A percentile compares a stretch with the other conserved stretches of the same genome.
phyloP scores from a whole-genome alignment of 148 eudicot genomes.

The Rhododendron molle region DNA sequence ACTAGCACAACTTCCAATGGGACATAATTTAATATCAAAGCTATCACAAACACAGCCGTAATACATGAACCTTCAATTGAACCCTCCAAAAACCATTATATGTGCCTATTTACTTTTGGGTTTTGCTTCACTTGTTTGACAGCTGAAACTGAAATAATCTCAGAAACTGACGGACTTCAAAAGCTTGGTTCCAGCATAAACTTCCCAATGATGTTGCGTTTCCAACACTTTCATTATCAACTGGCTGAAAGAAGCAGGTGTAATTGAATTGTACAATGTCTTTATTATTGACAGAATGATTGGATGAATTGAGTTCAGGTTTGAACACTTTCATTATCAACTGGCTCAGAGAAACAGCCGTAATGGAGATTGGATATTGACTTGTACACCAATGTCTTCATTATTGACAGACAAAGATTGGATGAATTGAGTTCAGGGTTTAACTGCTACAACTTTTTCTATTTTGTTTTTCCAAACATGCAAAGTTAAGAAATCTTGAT shows the following conservation, averaged over 20 bases:
- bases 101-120: neutral
- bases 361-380: neutral
- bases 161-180: neutral
- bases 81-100: neutral
- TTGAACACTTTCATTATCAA: neutral
- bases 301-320: neutral
- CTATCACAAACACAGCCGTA: neutral
- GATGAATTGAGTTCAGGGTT: neutral
- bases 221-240: neutral
- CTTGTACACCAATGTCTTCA: neutral
- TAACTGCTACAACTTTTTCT: neutral
- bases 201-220: neutral
- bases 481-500: neutral
- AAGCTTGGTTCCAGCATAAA: neutral
- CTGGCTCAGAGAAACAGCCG: neutral
- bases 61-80: neutral
- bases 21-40: neutral
- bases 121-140: neutral
- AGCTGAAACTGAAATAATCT: neutral
- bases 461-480: neutral
- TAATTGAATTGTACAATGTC: neutral
- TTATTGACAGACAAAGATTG: neutral
- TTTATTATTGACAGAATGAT: neutral
- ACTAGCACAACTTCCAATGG: neutral
- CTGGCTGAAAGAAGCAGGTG: neutral